These are phyloP conservation scores for Coemansia interrupta DNA, from an alignment of 192 early-diverging fungal genomes.

Conservation along the genomic window DNA sequence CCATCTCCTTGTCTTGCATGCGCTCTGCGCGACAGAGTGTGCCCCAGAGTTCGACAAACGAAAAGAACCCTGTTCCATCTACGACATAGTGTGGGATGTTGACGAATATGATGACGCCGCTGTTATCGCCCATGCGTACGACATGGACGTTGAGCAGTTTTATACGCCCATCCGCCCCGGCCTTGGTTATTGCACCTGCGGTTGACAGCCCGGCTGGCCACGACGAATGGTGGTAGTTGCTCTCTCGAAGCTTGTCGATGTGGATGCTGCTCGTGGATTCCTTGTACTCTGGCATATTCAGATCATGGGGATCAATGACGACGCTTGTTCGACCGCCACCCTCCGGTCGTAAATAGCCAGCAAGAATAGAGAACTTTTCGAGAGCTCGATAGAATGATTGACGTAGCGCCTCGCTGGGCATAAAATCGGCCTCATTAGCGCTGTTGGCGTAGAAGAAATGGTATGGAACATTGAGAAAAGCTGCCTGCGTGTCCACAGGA, in stretches of 20 bases:
- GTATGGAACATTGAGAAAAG: conserved; percentile 47
- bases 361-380: conserved; percentile 27
- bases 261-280: conserved; percentile 22
- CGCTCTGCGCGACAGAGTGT: conserved; percentile 18
- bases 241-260: conserved; percentile 14
- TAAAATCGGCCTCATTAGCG: conserved; percentile 24
- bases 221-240: conserved; percentile 35
- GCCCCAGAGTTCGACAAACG: conserved; percentile 45
- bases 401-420: conserved; percentile 30
- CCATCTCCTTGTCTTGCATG: neutral
- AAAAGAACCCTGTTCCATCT: conserved; percentile 42
- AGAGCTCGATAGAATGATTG: conserved; percentile 38
- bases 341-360: conserved; percentile 22
- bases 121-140: conserved; percentile 29
- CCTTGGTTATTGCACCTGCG: conserved; percentile 27
- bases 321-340: conserved; percentile 17
- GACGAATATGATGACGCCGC: conserved; percentile 36
- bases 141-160: conserved; percentile 31
- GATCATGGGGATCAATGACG: conserved; percentile 19
- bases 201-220: conserved; percentile 39
- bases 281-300: conserved; percentile 48
- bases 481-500: conserved; percentile 45
- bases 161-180: conserved; percentile 20
- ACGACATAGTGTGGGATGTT: conserved; percentile 46
- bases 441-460: conserved; percentile 41